Evolutionary conservation across 768 basidiomycete genomes (phyloP), one percentile per base, ranked within the genome.

Genomic region (Boletus tylopilopsis): DNA sequence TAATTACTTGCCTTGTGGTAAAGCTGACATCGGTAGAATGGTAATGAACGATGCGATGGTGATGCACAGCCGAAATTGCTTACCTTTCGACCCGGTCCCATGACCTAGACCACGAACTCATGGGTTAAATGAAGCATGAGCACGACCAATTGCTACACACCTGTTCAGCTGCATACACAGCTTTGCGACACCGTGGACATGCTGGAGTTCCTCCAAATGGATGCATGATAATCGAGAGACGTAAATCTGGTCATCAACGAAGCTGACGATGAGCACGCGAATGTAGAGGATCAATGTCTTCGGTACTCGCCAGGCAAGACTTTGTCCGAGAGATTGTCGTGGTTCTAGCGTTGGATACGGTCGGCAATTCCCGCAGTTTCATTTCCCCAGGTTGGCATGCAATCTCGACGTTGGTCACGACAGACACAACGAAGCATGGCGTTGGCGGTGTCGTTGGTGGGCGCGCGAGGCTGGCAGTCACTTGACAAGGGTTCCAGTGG

Each of bases 21-120:
- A 35, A 89, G 74, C 88, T 89, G 57, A 23, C 23, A 32, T 48
- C 46, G 37, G 30, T 38, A 13, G n/a, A 21, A 44, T 36, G 24
- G 16, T 34, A n/a, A 46, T 54, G 37, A 25, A 49, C 33, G n/a
- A n/a, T 7, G 23, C 15, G 30, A 53, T 15, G 13, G 42, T 32
- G 38, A 53, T 40, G 43, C 23, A 22, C 27, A 38, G 40, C 30
- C 36, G 44, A 48, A 51, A 50, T 50, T 24, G 56, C 79, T 60
- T 62, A 90, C 92, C 81, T 87, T 92, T 64, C 92, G 80, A 21
- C 87, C 92, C 45, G 92, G 92, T 18, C 92, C 92, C 75, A 94
- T 82, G 25, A 80, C 80, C 87, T 90, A 57, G 49, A 45, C 53
- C 51, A 59, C 40, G 58, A 6, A 35, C 13, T 25, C 8, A 53